Percentiles rank a stretch among this genome's conserved stretches.
These are phyloP conservation scores for Aspergillus cavernicola DNA, from an alignment of 495 filamentous ascomycete species.

Conservation along the genomic window DNA sequence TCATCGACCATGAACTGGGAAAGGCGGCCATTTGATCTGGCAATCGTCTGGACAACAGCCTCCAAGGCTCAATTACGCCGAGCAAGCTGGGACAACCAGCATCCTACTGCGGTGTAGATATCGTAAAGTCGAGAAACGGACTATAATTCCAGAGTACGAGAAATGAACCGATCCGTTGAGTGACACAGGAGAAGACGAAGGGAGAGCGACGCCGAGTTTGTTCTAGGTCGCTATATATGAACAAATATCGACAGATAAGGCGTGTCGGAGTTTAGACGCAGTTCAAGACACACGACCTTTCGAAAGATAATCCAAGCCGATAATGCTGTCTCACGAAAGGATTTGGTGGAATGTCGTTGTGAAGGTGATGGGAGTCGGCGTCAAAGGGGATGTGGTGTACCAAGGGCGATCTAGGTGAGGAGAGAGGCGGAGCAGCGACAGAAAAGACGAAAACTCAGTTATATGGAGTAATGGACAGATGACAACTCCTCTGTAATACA, in stretches of 20 bases:
- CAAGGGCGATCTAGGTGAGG: conserved; percentile 2
- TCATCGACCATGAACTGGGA: conserved; percentile 9
- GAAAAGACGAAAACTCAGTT: neutral
- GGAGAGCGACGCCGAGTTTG: neutral
- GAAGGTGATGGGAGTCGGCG: neutral
- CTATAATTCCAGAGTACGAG: neutral
- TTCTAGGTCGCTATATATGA: neutral
- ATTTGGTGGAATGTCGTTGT: neutral
- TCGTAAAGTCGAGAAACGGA: neutral
- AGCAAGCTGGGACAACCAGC: neutral
- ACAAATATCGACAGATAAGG: conserved; percentile 1
- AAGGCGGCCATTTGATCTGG: conserved; percentile 23
- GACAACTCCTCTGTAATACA: neutral
- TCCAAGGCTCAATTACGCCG: conserved; percentile 14
- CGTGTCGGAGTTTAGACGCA: neutral
- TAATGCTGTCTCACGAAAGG: neutral
- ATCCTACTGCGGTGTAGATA: conserved; percentile 17
- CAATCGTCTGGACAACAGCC: conserved; percentile 14
- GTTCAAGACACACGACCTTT: neutral
- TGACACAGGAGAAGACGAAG: neutral
- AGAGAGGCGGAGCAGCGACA: neutral
- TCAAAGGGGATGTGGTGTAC: neutral
- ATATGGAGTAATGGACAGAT: neutral
- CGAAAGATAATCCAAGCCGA: neutral
- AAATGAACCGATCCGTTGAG: neutral